These are phyloP conservation scores for Blastomyces percursus DNA, from an alignment of 2,329 filamentous ascomycete genomes.

Conservation along the genomic window DNA sequence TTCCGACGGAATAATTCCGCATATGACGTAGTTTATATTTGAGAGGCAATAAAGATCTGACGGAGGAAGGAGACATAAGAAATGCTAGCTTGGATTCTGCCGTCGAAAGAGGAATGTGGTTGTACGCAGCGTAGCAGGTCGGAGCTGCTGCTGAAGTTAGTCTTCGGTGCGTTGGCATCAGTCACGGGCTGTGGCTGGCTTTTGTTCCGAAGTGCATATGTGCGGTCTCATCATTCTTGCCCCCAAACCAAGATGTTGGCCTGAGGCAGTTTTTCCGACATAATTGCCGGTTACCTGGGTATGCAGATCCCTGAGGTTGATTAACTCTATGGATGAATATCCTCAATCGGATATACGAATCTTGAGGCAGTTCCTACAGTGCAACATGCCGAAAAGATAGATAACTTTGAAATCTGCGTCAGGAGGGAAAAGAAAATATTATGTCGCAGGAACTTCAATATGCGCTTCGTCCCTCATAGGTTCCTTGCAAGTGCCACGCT, in stretches of 20 bases:
- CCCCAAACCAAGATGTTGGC: too few species aligned
- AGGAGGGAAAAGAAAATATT: background rate
- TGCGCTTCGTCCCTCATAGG: background rate
- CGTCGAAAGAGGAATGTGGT: background rate
- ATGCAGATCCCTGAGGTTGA: background rate
- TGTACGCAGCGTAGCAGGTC: background rate
- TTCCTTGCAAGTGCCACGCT: slow-evolving; percentile 5
- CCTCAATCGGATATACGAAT: background rate
- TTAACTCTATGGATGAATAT: background rate
- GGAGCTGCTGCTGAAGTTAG: background rate
- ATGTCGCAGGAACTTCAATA: background rate
- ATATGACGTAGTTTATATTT: background rate
- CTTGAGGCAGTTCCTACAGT: background rate
- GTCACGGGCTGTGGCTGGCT: background rate
- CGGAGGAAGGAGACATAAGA: background rate
- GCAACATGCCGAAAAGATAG: background rate
- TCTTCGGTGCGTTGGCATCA: background rate
- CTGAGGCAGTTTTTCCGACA: too few species aligned
- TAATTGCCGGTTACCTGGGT: background rate
- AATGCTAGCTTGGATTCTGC: background rate
- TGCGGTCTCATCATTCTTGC: too few species aligned
- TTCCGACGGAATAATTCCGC: background rate
- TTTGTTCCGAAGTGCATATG: background rate
- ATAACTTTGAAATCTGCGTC: background rate
- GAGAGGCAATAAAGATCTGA: too few species aligned